A percentile compares a stretch with the other conserved stretches of the same genome.
Evolutionary conservation across 805 yeast genomes (phyloP).

Genomic region (Candida maltosa): DNA sequence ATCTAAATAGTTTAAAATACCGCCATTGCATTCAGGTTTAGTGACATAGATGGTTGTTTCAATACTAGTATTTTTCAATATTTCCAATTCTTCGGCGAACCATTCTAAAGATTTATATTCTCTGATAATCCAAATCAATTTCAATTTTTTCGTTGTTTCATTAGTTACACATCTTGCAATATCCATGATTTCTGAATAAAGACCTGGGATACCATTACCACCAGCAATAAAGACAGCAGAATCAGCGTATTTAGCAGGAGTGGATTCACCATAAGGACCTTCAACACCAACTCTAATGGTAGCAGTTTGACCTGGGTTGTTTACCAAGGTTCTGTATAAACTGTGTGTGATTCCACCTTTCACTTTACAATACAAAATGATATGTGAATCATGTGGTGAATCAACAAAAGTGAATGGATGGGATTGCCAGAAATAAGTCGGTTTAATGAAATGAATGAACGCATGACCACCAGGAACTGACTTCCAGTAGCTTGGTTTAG

Average conservation of each 20-base stretch:
- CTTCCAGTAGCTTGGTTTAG: conserved; percentile 46
- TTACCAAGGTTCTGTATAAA: conserved; percentile 22
- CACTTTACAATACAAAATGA: conserved; percentile 31
- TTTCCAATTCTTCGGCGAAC: conserved; percentile 41
- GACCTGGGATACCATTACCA: conserved; percentile 72
- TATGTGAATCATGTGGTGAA: too few species aligned
- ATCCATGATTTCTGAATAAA: conserved; percentile 36
- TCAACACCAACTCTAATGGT: conserved; percentile 41
- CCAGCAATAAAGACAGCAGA: conserved; percentile 63
- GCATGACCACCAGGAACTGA: conserved; percentile 38
- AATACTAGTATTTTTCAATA: conserved; percentile 21
- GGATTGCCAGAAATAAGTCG: conserved; percentile 44
- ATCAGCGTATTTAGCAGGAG: conserved; percentile 49
- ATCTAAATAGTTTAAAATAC: too few species aligned
- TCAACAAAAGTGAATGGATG: conserved; percentile 41
- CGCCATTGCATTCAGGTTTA: conserved; percentile 23
- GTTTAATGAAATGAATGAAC: conserved; percentile 36
- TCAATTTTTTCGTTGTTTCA: conserved; percentile 20
- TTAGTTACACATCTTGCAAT: conserved; percentile 17
- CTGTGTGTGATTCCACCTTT: conserved; percentile 36
- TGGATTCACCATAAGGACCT: conserved; percentile 66
- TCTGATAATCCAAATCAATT: conserved; percentile 64
- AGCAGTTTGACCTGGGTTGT: conserved; percentile 23
- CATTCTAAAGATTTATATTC: conserved; percentile 47
- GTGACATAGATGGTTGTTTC: conserved; percentile 26